Percentiles rank a stretch among this genome's conserved stretches.
phyloP scores from a whole-genome alignment of 2,329 filamentous ascomycete species.

The Daldinia sp. region DNA sequence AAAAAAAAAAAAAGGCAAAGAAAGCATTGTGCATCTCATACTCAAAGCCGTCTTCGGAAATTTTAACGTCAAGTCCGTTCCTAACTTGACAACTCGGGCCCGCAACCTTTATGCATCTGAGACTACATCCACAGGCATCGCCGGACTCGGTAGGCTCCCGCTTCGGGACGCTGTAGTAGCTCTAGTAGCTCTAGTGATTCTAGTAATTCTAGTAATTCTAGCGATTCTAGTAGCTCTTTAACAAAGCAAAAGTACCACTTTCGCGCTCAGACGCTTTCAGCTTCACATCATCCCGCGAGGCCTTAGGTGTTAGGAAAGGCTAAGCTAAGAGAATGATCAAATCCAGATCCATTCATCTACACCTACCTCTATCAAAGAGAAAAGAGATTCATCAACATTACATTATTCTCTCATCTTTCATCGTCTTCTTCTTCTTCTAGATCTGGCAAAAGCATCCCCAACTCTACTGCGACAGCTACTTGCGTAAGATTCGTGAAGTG shows the following conservation, averaged over 20 bases:
- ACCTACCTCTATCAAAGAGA: constrained; percentile 28
- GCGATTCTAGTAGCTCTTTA: constrained; percentile 16
- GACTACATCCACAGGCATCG: constrained; percentile 31
- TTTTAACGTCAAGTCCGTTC: constrained; percentile 32
- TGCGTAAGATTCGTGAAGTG: constrained; percentile 22
- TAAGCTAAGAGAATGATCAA: constrained; percentile 21
- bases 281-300: constrained; percentile 19
- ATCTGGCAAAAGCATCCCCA: constrained; percentile 4
- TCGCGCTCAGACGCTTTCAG: constrained; percentile 45
- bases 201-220: neutral
- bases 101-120: constrained; percentile 43
- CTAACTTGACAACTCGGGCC: constrained; percentile 39
- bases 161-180: constrained; percentile 6
- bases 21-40: constrained; percentile 41
- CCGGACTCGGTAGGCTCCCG: constrained; percentile 44
- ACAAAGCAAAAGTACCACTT: constrained; percentile 42
- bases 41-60: constrained; percentile 46
- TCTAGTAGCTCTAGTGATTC: neutral
- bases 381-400: constrained; percentile 13
- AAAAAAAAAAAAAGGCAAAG: constrained; percentile 22
- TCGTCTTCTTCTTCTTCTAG: constrained; percentile 8
- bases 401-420: constrained; percentile 19
- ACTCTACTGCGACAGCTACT: neutral
- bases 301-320: constrained; percentile 25
- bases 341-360: constrained; percentile 44